These are phyloP conservation scores for Gyromitra esculenta DNA, from an alignment of 2,329 filamentous ascomycete species.

Conservation along the genomic window DNA sequence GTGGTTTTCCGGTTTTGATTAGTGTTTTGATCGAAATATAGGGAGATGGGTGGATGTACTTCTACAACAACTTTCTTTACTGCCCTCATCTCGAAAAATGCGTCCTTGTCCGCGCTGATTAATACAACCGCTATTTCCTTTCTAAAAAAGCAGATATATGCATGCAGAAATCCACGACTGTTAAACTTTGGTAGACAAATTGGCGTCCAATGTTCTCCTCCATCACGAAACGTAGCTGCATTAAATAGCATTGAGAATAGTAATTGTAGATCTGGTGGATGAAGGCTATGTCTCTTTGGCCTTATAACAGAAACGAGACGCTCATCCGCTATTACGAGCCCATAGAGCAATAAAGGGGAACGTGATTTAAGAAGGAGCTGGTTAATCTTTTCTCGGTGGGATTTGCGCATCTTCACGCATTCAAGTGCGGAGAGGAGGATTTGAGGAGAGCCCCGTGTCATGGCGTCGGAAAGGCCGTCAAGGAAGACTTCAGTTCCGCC, in stretches of 20 bases:
- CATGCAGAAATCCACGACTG: slow-evolving; percentile 94
- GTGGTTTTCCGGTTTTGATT: slow-evolving; percentile 57
- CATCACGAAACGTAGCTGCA: slow-evolving; percentile 85
- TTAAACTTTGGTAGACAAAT: slow-evolving; percentile 97
- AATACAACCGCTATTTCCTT: slow-evolving; percentile 90
- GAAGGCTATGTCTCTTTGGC: slow-evolving; percentile 92
- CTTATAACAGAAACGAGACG: slow-evolving; percentile 93
- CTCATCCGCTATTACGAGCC: slow-evolving; percentile 89
- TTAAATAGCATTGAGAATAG: slow-evolving; percentile 99
- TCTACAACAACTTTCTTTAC: slow-evolving; percentile 71
- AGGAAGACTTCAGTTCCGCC: slow-evolving; percentile 91
- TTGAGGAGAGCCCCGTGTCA: slow-evolving; percentile 90
- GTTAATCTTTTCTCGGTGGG: slow-evolving; percentile 85
- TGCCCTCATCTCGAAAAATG: slow-evolving; percentile 86
- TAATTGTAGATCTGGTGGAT: slow-evolving; percentile 92
- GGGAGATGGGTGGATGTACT: slow-evolving; percentile 60
- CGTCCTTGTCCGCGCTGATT: slow-evolving; percentile 91
- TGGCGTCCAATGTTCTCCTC: slow-evolving; percentile 97
- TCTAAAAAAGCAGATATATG: slow-evolving; percentile 97
- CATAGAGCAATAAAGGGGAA: slow-evolving; percentile 83
- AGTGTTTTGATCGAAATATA: not conserved
- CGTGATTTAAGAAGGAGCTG: slow-evolving; percentile 83
- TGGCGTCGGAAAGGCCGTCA: slow-evolving; percentile 91
- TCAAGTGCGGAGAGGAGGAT: slow-evolving; percentile 89
- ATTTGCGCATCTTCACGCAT: slow-evolving; percentile 89